phyloP scores from a whole-genome alignment of 495 filamentous ascomycete species.

The Usnea hakonensis region DNA sequence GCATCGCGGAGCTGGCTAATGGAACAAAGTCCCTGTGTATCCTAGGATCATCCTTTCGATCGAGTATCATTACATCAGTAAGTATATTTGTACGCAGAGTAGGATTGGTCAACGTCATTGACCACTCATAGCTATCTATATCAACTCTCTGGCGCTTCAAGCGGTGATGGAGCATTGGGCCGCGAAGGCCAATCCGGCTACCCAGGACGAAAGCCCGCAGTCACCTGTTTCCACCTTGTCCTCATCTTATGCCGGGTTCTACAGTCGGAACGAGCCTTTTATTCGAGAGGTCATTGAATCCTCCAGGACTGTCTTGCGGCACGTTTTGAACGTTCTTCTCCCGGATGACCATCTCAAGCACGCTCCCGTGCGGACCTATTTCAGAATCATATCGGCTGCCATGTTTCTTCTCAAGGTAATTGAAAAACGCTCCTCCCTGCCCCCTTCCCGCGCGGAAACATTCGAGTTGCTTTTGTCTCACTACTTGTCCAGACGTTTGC shows the following conservation, averaged over 20 bases:
- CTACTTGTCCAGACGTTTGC: slow-evolving; percentile 64
- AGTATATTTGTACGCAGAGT: slow-evolving; percentile 19
- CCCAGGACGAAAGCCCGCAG: slow-evolving; percentile 34
- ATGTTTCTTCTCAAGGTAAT: slow-evolving; percentile 81
- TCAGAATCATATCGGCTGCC: slow-evolving; percentile 87
- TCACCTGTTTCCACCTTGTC: slow-evolving; percentile 38
- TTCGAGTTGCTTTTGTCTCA: slow-evolving; percentile 11
- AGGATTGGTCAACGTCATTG: slow-evolving; percentile 30
- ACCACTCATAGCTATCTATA: slow-evolving; percentile 51
- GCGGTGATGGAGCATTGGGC: slow-evolving; percentile 92
- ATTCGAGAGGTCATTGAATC: slow-evolving; percentile 84
- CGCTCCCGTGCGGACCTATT: slow-evolving; percentile 86
- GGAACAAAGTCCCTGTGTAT: slow-evolving; percentile 53
- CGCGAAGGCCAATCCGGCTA: slow-evolving; percentile 48
- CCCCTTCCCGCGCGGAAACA: neutral
- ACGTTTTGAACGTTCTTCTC: slow-evolving; percentile 74
- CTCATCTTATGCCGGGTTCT: slow-evolving; percentile 48
- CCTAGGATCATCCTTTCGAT: slow-evolving; percentile 81
- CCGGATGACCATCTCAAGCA: slow-evolving; percentile 82
- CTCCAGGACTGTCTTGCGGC: slow-evolving; percentile 70
- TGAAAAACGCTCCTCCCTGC: too few relatives aligned
- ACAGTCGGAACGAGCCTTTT: slow-evolving; percentile 58
- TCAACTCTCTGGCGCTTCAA: slow-evolving; percentile 88
- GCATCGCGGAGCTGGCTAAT: slow-evolving; percentile 23
- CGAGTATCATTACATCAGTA: slow-evolving; percentile 80